Evolutionary conservation across 1,284 basidiomycete species (phyloP).

Genomic region (Trichosporon faecale): DNA sequence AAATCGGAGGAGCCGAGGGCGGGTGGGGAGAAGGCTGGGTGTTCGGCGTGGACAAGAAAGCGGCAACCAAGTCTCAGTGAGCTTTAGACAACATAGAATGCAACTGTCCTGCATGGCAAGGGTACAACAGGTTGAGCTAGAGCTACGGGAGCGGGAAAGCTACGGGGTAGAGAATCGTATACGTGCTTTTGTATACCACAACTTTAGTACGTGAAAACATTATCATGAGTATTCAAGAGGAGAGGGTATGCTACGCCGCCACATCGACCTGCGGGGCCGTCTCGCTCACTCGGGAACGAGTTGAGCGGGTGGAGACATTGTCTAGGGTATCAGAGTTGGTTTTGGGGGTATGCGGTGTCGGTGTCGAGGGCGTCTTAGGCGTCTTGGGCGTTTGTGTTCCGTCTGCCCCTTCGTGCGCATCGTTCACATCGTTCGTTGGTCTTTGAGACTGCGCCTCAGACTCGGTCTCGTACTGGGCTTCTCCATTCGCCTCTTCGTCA

Average conservation of each 20-base stretch:
- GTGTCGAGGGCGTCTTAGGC: background rate
- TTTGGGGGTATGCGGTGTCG: background rate
- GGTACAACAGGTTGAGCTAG: conserved; percentile 7
- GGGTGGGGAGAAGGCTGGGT: conserved; percentile 47
- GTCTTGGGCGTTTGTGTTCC: background rate
- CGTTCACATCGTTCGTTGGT: background rate
- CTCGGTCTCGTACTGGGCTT: background rate
- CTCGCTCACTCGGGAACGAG: background rate
- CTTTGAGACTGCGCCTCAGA: background rate
- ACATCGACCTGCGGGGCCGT: background rate
- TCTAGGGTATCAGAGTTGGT: background rate
- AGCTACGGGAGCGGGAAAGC: background rate
- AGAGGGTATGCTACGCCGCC: background rate
- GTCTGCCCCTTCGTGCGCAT: background rate
- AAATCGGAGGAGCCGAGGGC: conserved; percentile 36
- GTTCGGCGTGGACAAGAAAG: conserved; percentile 13
- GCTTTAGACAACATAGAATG: background rate
- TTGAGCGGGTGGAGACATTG: background rate
- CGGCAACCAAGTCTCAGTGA: conserved; percentile 13
- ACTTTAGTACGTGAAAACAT: background rate
- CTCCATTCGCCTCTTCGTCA: background rate
- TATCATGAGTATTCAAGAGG: background rate
- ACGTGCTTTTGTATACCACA: background rate
- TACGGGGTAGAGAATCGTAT: background rate
- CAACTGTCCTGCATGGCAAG: conserved; percentile 13